These are phyloP conservation scores for Thielaviopsis musarum DNA, from an alignment of 2,329 filamentous ascomycete species.

Conservation along the genomic window DNA sequence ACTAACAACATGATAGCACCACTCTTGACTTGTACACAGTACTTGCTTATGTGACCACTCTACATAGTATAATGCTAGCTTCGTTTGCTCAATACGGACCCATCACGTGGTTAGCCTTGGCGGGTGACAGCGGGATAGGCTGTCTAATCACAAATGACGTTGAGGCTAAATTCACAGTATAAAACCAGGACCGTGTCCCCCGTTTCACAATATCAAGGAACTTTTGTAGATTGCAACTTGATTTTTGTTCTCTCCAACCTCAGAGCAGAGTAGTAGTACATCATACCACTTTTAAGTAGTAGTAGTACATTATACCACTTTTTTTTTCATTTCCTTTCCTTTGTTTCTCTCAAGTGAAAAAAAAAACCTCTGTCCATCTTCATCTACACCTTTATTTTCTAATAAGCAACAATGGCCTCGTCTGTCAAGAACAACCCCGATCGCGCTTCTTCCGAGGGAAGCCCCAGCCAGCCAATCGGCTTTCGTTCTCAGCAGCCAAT, in stretches of 20 bases:
- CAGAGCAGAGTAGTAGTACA: background rate
- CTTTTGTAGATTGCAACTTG: background rate
- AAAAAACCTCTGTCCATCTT: background rate
- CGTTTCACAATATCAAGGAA: background rate
- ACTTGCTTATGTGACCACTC: too few relatives aligned
- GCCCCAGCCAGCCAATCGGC: constrained; percentile 18
- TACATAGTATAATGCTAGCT: too few relatives aligned
- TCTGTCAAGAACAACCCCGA: background rate
- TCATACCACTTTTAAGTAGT: background rate
- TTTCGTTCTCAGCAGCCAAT: constrained; percentile 40
- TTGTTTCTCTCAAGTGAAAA: background rate
- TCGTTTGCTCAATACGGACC: too few relatives aligned
- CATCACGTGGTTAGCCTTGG: too few relatives aligned
- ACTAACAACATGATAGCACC: too few relatives aligned
- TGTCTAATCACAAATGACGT: background rate
- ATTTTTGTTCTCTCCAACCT: background rate
- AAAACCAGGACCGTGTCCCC: background rate
- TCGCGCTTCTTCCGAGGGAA: background rate
- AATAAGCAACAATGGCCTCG: background rate
- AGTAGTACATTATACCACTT: background rate
- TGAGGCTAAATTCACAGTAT: background rate
- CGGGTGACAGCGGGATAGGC: background rate
- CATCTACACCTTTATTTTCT: background rate
- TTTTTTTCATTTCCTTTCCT: background rate
- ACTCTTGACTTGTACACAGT: too few relatives aligned